Conservation (phyloP, 305 asterid species). For the Fraxinus sp. region DNA sequence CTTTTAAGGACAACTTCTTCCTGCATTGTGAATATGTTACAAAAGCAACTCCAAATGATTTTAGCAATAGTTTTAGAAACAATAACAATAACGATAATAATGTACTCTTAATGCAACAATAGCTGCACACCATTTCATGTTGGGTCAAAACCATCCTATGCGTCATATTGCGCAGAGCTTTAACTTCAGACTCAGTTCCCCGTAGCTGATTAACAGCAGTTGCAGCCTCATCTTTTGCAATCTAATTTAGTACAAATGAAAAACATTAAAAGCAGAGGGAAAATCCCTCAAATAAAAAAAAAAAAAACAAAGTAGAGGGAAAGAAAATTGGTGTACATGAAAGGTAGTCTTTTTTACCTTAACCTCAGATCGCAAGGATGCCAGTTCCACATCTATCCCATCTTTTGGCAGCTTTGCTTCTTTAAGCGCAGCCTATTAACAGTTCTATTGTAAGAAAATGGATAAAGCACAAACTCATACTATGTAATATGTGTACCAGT, state of each 20-base stretch:
- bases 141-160: constrained; percentile 92
- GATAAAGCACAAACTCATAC: constrained; percentile 14
- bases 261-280: constrained; percentile 26
- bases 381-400: constrained; percentile 60
- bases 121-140: constrained; percentile 75
- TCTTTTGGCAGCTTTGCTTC: constrained; percentile 77
- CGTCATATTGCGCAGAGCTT: constrained; percentile 82
- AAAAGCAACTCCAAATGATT: constrained; percentile 19
- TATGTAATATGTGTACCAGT: constrained; percentile 7
- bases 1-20: constrained; percentile 98
- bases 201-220: constrained; percentile 61
- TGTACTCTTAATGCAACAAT: constrained; percentile 21
- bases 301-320: not conserved
- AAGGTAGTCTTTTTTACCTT: constrained; percentile 49
- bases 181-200: constrained; percentile 75
- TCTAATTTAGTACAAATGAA: constrained; percentile 43
- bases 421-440: constrained; percentile 75
- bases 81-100: not conserved
- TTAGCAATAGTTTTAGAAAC: not conserved
- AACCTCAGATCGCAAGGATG: constrained; percentile 60
- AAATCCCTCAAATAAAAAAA: not conserved
- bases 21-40: constrained; percentile 46
- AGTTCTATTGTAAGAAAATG: constrained; percentile 16
- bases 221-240: constrained; percentile 63
- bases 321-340: not conserved